These are phyloP conservation scores for Teunomyces atbi DNA, from an alignment of 805 yeast species.

Conservation along the genomic window DNA sequence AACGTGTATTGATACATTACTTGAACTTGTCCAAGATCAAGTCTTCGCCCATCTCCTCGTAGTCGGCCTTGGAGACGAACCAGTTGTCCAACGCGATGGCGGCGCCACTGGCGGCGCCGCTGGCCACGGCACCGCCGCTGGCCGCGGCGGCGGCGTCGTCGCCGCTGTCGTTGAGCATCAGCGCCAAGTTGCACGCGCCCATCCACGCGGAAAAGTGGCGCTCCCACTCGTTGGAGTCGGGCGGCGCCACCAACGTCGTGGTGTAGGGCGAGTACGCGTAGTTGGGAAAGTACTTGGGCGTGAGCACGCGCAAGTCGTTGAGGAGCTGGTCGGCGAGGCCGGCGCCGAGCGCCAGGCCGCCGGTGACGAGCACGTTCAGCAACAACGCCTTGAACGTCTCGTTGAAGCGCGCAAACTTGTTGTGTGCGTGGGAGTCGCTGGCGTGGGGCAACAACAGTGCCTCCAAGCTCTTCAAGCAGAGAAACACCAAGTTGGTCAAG, in stretches of 20 bases:
- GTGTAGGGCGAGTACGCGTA: conserved; percentile 35
- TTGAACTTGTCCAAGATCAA: conserved; percentile 36
- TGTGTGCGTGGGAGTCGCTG: conserved; percentile 30
- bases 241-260: conserved; percentile 29
- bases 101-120: conserved; percentile 22
- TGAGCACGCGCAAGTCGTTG: conserved; percentile 50
- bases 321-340: conserved; percentile 57
- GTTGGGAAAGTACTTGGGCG: conserved; percentile 46
- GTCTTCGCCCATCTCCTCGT: conserved; percentile 59
- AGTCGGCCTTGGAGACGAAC: conserved; percentile 63
- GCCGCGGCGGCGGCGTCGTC: no score
- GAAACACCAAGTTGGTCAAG: conserved; percentile 38
- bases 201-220: conserved; percentile 63
- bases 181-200: conserved; percentile 70
- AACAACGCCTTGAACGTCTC: conserved; percentile 39
- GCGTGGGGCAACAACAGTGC: conserved; percentile 26
- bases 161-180: conserved; percentile 51
- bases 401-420: conserved; percentile 31
- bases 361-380: conserved; percentile 54
- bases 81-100: conserved; percentile 44
- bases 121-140: no score
- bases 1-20: conserved; percentile 8
- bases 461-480: conserved; percentile 38
- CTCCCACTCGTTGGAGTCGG: conserved; percentile 44
- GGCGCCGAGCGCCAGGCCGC: conserved; percentile 55